Conservation (phyloP, 768 basidiomycete species). For the Pulveroboletus sp. region DNA sequence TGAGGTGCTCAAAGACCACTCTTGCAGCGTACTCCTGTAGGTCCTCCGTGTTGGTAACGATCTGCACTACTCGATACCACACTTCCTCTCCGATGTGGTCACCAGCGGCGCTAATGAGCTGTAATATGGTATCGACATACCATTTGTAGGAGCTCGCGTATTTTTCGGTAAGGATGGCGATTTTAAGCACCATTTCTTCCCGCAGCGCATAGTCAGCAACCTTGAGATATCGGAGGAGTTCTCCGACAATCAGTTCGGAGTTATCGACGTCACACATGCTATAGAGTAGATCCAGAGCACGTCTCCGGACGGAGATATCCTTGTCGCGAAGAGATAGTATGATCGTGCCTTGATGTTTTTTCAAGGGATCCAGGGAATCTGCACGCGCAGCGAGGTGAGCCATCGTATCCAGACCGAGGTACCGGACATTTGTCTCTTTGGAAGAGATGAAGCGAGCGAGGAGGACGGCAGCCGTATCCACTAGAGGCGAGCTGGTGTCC, state of each 20-base stretch:
- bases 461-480: slow-evolving; percentile 81
- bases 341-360: slow-evolving; percentile 94
- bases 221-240: slow-evolving; percentile 87
- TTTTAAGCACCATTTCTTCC: slow-evolving; percentile 99
- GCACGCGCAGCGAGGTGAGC: slow-evolving; percentile 94
- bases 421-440: slow-evolving; percentile 97
- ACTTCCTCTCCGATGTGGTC: slow-evolving; percentile 99
- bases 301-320: slow-evolving; percentile 91
- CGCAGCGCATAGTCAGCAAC: slow-evolving; percentile 96
- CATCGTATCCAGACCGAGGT: slow-evolving; percentile 96
- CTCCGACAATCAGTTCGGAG: slow-evolving; percentile 92
- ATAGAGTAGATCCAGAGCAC: slow-evolving; percentile 93
- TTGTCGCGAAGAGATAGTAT: slow-evolving; percentile 93
- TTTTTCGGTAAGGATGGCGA: slow-evolving; percentile 98
- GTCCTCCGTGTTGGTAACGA: slow-evolving; percentile 97
- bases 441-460: slow-evolving; percentile 95
- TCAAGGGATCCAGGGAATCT: slow-evolving; percentile 87
- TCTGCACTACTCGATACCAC: slow-evolving; percentile 98
- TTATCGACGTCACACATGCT: slow-evolving; percentile 99
- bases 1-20: slow-evolving; percentile 87
- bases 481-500: slow-evolving; percentile 85
- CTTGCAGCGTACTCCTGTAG: slow-evolving; percentile 94
- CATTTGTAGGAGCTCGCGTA: slow-evolving; percentile 97
- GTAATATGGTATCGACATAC: slow-evolving; percentile 98
- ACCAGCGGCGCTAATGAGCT: slow-evolving; percentile 93